Evolutionary conservation across 2,329 filamentous ascomycete species (phyloP).

Genomic region (Stachybotrys elegans): DNA sequence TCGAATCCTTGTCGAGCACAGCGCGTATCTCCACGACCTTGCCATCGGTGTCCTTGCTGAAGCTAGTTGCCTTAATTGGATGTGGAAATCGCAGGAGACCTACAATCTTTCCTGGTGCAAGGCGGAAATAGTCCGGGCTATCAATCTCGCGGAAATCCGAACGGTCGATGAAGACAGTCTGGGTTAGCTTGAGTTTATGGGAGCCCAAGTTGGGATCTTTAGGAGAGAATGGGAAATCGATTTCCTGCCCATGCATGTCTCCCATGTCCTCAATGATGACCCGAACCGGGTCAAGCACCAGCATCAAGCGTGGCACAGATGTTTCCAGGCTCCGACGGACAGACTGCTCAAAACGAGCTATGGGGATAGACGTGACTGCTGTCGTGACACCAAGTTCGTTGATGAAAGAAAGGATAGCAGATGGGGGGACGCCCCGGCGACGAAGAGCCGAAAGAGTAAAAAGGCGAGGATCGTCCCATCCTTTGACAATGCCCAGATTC

Average conservation of each 20-base stretch:
- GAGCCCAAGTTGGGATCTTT: conserved; percentile 68
- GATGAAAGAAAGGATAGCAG: conserved; percentile 83
- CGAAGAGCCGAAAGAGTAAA: conserved; percentile 83
- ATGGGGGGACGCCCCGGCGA: conserved; percentile 80
- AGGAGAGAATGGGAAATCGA: conserved; percentile 75
- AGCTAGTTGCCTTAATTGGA: conserved; percentile 65
- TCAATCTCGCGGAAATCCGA: conserved; percentile 74
- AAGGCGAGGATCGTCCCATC: conserved; percentile 87
- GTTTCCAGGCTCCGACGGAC: conserved; percentile 83
- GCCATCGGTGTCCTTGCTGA: conserved; percentile 62
- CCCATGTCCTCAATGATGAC: conserved; percentile 78
- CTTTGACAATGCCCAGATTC: conserved; percentile 67
- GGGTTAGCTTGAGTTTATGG: conserved; percentile 61
- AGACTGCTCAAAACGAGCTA: conserved; percentile 74
- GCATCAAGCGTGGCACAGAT: conserved; percentile 83
- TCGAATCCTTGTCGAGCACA: conserved; percentile 64
- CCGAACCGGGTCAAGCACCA: conserved; percentile 79
- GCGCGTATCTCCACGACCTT: conserved; percentile 61
- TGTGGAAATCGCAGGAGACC: conserved; percentile 68
- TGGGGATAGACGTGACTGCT: conserved; percentile 71
- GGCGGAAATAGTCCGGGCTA: conserved; percentile 71
- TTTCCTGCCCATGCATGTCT: conserved; percentile 32
- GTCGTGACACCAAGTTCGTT: conserved; percentile 90
- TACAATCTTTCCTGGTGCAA: conserved; percentile 72
- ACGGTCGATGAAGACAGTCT: conserved; percentile 80